Evolutionary conservation across 495 filamentous ascomycete species (phyloP).

Genomic region (Xylona heveae): DNA sequence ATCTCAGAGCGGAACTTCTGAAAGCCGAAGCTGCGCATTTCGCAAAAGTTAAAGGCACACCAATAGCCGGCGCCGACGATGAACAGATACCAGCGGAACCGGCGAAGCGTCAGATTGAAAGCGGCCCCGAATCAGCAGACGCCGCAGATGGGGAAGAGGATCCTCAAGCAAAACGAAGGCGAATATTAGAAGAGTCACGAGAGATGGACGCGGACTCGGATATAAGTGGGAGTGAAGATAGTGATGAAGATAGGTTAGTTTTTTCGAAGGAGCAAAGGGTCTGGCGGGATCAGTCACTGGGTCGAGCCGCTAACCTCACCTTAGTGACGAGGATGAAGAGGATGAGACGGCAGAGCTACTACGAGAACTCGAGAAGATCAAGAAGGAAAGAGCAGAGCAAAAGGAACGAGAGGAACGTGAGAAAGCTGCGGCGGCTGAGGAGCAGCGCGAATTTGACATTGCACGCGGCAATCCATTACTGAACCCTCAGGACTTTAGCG

Average conservation of each 20-base stretch:
- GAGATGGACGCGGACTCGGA: slow-evolving; percentile 85
- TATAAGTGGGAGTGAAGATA: slow-evolving; percentile 43
- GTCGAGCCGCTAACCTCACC: too few species aligned
- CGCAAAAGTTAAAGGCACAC: slow-evolving; percentile 54
- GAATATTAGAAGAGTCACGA: slow-evolving; percentile 70
- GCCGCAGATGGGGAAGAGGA: slow-evolving; percentile 40
- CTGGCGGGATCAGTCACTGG: too few species aligned
- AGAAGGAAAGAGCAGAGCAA: slow-evolving; percentile 68
- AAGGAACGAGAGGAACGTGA: slow-evolving; percentile 71
- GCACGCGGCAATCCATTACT: slow-evolving; percentile 82
- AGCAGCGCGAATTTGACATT: slow-evolving; percentile 68
- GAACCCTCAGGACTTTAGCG: slow-evolving; percentile 52
- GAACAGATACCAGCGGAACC: slow-evolving; percentile 15
- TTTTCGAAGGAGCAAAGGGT: not conserved
- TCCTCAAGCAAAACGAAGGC: slow-evolving; percentile 59
- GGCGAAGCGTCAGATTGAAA: slow-evolving; percentile 49
- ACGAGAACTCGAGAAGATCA: slow-evolving; percentile 87
- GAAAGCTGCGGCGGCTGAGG: slow-evolving; percentile 54
- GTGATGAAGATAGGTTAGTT: slow-evolving; percentile 43
- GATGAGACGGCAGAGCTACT: slow-evolving; percentile 82
- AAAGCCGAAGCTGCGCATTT: slow-evolving; percentile 74
- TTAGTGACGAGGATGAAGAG: slow-evolving; percentile 62
- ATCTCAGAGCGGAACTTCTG: slow-evolving; percentile 79
- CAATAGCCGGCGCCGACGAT: slow-evolving; percentile 14
- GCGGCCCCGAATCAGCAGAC: slow-evolving; percentile 13